These are phyloP conservation scores for Ophiostoma triangulosporum DNA, from an alignment of 2,329 filamentous ascomycete species.

Conservation along the genomic window DNA sequence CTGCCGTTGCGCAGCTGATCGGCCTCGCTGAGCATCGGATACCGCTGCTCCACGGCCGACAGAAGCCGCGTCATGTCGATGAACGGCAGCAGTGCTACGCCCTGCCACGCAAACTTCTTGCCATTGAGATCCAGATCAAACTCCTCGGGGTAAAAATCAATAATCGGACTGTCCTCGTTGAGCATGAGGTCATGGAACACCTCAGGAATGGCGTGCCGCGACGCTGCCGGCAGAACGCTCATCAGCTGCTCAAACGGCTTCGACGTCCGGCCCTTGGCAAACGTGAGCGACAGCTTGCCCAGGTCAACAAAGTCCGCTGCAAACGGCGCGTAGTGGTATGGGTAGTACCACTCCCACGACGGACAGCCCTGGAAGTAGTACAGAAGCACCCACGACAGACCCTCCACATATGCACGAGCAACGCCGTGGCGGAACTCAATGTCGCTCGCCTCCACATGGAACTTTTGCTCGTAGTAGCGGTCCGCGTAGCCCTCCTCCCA, in stretches of 20 bases:
- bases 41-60: constrained; percentile 67
- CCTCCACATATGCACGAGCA: constrained; percentile 83
- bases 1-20: constrained; percentile 66
- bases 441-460: constrained; percentile 68
- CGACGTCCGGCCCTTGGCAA: constrained; percentile 75
- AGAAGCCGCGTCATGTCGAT: constrained; percentile 86
- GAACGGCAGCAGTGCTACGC: constrained; percentile 83
- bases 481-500: constrained; percentile 96
- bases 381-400: constrained; percentile 83
- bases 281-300: constrained; percentile 62
- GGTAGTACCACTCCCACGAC: constrained; percentile 99
- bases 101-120: constrained; percentile 98
- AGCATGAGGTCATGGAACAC: constrained; percentile 88
- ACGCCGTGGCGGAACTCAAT: constrained; percentile 80
- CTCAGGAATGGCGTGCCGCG: constrained; percentile 77
- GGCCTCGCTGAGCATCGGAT: constrained; percentile 62
- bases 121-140: constrained; percentile 91
- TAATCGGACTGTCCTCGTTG: constrained; percentile 74
- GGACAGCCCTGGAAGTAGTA: constrained; percentile 99
- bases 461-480: constrained; percentile 95
- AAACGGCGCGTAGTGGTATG: constrained; percentile 96
- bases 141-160: constrained; percentile 93
- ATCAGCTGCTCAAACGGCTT: constrained; percentile 94
- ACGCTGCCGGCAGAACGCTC: constrained; percentile 90
- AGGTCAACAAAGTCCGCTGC: constrained; percentile 87